Percentiles rank a stretch among this genome's conserved stretches.
phyloP scores from a whole-genome alignment of 2,329 filamentous ascomycete species.

The Cadophora luteo-olivacea region DNA sequence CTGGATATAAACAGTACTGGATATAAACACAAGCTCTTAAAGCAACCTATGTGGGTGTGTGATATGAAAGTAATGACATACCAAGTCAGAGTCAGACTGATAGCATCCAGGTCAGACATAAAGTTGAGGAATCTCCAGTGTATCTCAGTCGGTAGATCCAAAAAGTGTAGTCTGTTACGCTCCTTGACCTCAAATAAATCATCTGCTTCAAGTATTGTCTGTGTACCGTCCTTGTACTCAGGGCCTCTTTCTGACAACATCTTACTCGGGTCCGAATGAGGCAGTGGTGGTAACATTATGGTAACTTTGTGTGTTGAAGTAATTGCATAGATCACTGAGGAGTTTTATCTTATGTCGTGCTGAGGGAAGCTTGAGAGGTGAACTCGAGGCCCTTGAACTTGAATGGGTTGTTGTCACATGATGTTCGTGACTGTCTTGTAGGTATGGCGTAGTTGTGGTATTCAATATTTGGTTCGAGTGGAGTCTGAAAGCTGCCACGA shows the following conservation, averaged over 20 bases:
- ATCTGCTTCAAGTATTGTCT: neutral
- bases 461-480: constrained; percentile 2
- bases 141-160: constrained; percentile 33
- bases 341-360: neutral
- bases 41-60: no score
- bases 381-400: neutral
- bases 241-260: neutral
- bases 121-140: constrained; percentile 31
- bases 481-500: neutral
- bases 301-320: neutral
- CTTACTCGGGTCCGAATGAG: neutral
- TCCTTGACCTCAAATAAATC: neutral
- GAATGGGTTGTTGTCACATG: neutral
- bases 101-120: constrained; percentile 33
- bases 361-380: neutral
- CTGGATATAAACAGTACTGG: no score
- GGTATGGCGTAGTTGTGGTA: neutral
- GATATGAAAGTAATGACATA: constrained; percentile 19
- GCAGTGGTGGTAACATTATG: neutral
- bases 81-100: constrained; percentile 35
- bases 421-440: neutral
- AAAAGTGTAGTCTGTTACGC: constrained; percentile 1
- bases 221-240: neutral
- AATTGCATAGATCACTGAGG: neutral
- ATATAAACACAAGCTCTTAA: no score